Conservation (phyloP, 805 yeast genomes). For the Metschnikowia koreensis region DNA sequence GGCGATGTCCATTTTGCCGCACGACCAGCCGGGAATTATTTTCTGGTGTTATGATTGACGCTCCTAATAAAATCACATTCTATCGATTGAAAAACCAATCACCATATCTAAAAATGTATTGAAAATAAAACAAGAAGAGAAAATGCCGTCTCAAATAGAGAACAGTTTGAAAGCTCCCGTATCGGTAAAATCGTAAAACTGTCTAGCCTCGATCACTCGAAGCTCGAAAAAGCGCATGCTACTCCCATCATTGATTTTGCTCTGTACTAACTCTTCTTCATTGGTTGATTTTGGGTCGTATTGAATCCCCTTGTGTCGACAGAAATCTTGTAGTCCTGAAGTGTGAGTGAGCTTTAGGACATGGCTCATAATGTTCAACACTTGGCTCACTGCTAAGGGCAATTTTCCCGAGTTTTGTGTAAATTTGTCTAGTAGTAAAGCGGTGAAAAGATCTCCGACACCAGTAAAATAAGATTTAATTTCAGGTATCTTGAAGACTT, state of each 20-base stretch:
- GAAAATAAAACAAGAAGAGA: neutral
- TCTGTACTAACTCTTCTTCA: slow-evolving; percentile 19
- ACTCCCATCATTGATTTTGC: slow-evolving; percentile 54
- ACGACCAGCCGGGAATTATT: too few relatives aligned
- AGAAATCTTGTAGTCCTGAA: slow-evolving; percentile 32
- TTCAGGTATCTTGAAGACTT: slow-evolving; percentile 50
- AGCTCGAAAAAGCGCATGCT: slow-evolving; percentile 74
- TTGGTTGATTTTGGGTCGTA: slow-evolving; percentile 10
- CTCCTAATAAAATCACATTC: too few relatives aligned
- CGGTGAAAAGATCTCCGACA: slow-evolving; percentile 89
- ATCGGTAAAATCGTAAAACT: slow-evolving; percentile 29
- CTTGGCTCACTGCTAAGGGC: slow-evolving; percentile 49
- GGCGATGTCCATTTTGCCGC: too few relatives aligned
- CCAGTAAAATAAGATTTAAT: slow-evolving; percentile 88
- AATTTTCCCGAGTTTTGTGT: slow-evolving; percentile 25
- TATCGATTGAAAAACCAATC: too few relatives aligned
- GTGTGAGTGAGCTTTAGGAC: slow-evolving; percentile 50
- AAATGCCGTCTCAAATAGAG: neutral
- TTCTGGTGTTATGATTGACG: too few relatives aligned
- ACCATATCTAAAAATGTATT: too few relatives aligned
- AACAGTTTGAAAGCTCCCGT: slow-evolving; percentile 16
- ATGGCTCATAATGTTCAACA: slow-evolving; percentile 51
- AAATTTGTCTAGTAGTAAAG: slow-evolving; percentile 66
- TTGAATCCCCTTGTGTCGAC: slow-evolving; percentile 18
- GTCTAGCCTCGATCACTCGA: slow-evolving; percentile 59